phyloP scores from a whole-genome alignment of 345 rosid species.

The Erysimum cheiranthoides region DNA sequence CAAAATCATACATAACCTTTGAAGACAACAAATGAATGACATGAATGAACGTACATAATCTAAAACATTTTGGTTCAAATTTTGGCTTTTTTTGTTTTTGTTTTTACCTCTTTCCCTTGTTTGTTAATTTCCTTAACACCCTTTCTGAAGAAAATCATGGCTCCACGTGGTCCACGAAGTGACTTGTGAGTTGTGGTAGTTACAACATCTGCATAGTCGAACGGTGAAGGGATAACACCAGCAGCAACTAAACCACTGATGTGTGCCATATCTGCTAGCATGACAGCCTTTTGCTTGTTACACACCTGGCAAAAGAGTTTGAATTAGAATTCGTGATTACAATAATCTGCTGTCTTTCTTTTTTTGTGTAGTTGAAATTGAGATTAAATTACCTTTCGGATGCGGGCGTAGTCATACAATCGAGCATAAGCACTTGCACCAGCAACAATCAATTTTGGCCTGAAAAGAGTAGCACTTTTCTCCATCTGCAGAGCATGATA shows the following conservation, averaged over 20 bases:
- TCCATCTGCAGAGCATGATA: conserved; percentile 66
- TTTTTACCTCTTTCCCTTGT: conserved; percentile 90
- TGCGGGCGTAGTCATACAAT: conserved; percentile 86
- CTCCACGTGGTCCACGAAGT: conserved; percentile 99
- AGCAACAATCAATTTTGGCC: conserved; percentile 96
- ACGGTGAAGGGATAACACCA: conserved; percentile 97
- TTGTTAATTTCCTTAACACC: conserved; percentile 92
- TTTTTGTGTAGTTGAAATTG: neutral
- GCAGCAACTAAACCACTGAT: conserved; percentile 98
- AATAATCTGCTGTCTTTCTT: neutral
- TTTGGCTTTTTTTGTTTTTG: neutral
- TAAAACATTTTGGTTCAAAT: neutral
- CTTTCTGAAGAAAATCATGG: conserved; percentile 98
- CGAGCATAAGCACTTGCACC: conserved; percentile 99
- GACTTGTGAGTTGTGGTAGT: conserved; percentile 99
- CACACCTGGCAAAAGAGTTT: conserved; percentile 65
- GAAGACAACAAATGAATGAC: conserved; percentile 22
- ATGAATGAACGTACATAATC: conserved; percentile 18
- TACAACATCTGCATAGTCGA: conserved; percentile 95
- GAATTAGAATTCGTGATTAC: conserved; percentile 30
- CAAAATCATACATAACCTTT: conserved; percentile 89
- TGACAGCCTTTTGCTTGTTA: conserved; percentile 90
- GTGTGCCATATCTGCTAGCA: conserved; percentile 99
- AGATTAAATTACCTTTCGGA: conserved; percentile 71
- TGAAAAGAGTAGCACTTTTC: conserved; percentile 91